These are phyloP conservation scores for Penicillium simplicissimum DNA, from an alignment of 495 filamentous ascomycete genomes.

Conservation along the genomic window DNA sequence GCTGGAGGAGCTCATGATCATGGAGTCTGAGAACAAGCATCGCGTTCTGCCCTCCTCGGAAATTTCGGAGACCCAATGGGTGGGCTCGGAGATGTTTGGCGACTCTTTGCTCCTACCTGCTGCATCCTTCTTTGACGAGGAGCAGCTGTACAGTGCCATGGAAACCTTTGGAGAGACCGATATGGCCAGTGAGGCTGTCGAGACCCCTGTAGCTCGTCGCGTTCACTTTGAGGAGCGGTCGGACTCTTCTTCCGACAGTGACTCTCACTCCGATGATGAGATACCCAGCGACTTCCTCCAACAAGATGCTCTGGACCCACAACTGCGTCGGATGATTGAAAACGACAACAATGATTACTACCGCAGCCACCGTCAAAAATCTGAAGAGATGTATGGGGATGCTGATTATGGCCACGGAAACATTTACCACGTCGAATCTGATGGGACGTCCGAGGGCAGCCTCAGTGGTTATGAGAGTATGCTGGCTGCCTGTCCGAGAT, in stretches of 20 bases:
- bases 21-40: conserved; percentile 55
- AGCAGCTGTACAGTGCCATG: conserved; percentile 50
- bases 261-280: conserved; percentile 55
- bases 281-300: conserved; percentile 73
- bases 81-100: conserved; percentile 55
- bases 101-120: conserved; percentile 49
- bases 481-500: conserved; percentile 23
- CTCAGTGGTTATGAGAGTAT: conserved; percentile 80
- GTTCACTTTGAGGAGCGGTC: conserved; percentile 53
- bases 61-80: conserved; percentile 56
- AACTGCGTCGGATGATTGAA: conserved; percentile 69
- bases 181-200: conserved; percentile 45
- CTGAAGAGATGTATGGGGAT: conserved; percentile 47
- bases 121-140: conserved; percentile 54
- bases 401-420: conserved; percentile 48
- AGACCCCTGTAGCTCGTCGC: conserved; percentile 45
- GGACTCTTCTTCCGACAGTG: conserved; percentile 54
- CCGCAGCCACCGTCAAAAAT: conserved; percentile 45
- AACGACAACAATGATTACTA: conserved; percentile 50
- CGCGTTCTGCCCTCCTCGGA: conserved; percentile 29
- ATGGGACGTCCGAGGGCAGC: conserved; percentile 56
- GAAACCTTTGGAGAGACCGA: conserved; percentile 47
- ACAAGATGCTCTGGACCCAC: conserved; percentile 67
- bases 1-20: conserved; percentile 71
- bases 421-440: conserved; percentile 54